phyloP scores from a whole-genome alignment of 1,284 basidiomycete genomes.

The Leccinum subrobustum region DNA sequence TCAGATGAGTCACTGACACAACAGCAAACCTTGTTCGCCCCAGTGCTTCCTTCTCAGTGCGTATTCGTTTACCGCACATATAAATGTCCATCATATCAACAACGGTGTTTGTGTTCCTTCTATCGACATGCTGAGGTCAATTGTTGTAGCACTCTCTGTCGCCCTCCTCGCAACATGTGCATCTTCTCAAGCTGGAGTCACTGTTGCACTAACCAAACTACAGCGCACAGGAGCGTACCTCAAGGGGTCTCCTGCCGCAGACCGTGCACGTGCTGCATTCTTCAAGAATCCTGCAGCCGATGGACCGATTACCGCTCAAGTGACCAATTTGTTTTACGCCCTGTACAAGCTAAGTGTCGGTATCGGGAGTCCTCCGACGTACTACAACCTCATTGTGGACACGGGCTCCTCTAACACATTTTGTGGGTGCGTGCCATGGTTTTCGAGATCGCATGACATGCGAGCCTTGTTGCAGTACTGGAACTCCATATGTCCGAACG shows the following conservation, averaged over 20 bases:
- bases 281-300: constrained; percentile 5
- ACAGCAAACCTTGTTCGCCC: neutral
- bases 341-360: constrained; percentile 9
- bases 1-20: too few relatives aligned
- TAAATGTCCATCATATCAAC: neutral
- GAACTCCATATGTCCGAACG: constrained; percentile 21
- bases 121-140: neutral
- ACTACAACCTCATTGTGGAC: constrained; percentile 26
- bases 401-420: constrained; percentile 36
- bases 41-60: neutral
- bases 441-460: neutral
- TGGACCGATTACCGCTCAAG: constrained; percentile 9
- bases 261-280: constrained; percentile 19
- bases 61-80: neutral
- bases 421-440: constrained; percentile 25
- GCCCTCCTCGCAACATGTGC: constrained; percentile 14
- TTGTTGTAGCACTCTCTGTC: neutral
- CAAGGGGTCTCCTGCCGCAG: constrained; percentile 20
- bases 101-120: neutral
- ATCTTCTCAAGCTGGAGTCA: constrained; percentile 3
- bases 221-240: constrained; percentile 12
- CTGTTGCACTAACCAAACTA: constrained; percentile 14
- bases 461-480: neutral
- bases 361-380: constrained; percentile 25
- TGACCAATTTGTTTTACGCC: constrained; percentile 18